Evolutionary conservation across 306 rosid species (phyloP).

Genomic region (Betula pendula): DNA sequence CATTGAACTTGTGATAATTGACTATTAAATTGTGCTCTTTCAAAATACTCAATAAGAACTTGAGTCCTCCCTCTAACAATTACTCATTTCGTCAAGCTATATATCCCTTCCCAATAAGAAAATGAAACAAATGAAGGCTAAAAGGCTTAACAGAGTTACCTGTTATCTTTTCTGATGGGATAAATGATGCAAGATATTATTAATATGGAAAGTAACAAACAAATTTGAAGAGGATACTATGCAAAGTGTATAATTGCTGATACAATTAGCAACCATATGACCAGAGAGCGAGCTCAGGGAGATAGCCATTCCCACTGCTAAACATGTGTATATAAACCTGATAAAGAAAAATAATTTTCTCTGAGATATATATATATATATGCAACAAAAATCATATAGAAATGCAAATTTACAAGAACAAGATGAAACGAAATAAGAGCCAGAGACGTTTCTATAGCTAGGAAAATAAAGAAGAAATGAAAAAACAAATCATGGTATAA

Average conservation of each 20-base stretch:
- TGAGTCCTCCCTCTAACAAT: too few species aligned
- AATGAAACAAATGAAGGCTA: too few species aligned
- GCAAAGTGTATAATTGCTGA: constrained; percentile 31
- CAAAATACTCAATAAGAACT: too few species aligned
- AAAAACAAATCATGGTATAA: too few species aligned
- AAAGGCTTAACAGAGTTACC: too few species aligned
- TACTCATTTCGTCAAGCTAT: too few species aligned
- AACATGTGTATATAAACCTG: constrained; percentile 56
- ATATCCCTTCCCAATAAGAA: neutral
- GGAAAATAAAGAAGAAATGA: too few species aligned
- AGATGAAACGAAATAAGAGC: too few species aligned
- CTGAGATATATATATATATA: neutral
- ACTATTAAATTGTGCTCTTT: too few species aligned
- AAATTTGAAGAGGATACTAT: constrained; percentile 44
- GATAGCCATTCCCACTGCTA: constrained; percentile 50
- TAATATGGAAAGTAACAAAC: too few species aligned
- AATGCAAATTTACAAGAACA: neutral
- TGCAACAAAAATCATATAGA: neutral
- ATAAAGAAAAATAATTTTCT: constrained; percentile 20
- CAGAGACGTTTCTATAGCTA: too few species aligned
- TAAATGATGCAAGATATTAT: neutral
- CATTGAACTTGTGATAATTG: too few species aligned
- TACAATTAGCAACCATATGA: constrained; percentile 35
- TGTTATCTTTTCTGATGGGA: neutral
- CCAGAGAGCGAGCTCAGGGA: constrained; percentile 49